A percentile compares a stretch with the other conserved stretches of the same genome.
Conservation (phyloP, 192 early-diverging fungal genomes). For the Coemansia sp. region DNA sequence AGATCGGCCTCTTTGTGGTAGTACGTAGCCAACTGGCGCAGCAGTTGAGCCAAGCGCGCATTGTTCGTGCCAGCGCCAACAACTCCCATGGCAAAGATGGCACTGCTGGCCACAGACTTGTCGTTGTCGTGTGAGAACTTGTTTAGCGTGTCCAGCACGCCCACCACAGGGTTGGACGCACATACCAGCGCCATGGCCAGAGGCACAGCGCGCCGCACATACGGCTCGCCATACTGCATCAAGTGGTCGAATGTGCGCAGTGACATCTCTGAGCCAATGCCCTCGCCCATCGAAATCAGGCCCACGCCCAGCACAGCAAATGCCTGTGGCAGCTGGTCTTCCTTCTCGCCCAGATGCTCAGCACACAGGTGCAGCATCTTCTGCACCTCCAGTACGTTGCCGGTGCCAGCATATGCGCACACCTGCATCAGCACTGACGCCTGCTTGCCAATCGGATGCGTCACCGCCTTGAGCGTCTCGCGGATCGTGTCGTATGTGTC, state of each 20-base stretch:
- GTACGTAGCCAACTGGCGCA: slow-evolving; percentile 93
- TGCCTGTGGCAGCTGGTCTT: slow-evolving; percentile 88
- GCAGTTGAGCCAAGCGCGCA: slow-evolving; percentile 95
- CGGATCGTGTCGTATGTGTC: slow-evolving; percentile 86
- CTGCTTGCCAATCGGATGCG: slow-evolving; percentile 89
- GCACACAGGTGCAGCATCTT: slow-evolving; percentile 94
- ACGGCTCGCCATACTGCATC: slow-evolving; percentile 98
- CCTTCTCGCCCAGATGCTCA: slow-evolving; percentile 86
- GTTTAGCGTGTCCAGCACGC: slow-evolving; percentile 91
- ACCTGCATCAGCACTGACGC: slow-evolving; percentile 85
- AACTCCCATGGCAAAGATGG: slow-evolving; percentile 98
- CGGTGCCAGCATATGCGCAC: slow-evolving; percentile 89
- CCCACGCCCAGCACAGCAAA: slow-evolving; percentile 96
- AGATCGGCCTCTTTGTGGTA: slow-evolving; percentile 89
- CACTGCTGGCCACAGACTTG: slow-evolving; percentile 88
- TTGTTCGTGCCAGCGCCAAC: slow-evolving; percentile 99
- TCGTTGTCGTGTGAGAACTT: slow-evolving; percentile 99
- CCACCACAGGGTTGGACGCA: slow-evolving; percentile 91
- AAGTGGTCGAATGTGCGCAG: slow-evolving; percentile 93
- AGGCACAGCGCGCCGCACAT: slow-evolving; percentile 91
- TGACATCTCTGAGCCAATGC: slow-evolving; percentile 94
- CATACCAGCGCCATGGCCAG: slow-evolving; percentile 92
- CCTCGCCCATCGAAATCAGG: slow-evolving; percentile 95
- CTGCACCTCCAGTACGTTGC: slow-evolving; percentile 96
- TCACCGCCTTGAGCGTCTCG: slow-evolving; percentile 93